These are phyloP conservation scores for Endocalyx cinctus DNA, from an alignment of 2,329 filamentous ascomycete species.

Conservation along the genomic window DNA sequence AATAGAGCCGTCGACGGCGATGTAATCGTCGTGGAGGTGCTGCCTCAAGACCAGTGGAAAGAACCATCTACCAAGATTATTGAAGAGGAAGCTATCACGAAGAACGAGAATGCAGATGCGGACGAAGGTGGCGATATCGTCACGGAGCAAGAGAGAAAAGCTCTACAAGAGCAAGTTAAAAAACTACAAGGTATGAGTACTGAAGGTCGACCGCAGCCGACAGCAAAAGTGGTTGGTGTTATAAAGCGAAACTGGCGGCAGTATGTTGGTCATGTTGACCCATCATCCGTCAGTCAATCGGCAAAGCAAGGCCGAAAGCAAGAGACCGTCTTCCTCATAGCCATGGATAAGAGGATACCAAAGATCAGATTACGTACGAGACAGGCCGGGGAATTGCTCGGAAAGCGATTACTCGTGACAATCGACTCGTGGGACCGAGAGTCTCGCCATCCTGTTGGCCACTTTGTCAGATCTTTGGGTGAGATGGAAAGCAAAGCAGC, in stretches of 20 bases:
- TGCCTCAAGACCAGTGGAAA: conserved; percentile 96
- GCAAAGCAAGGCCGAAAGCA: conserved; percentile 75
- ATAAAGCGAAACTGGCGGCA: conserved; percentile 97
- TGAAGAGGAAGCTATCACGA: conserved; percentile 86
- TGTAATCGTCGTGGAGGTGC: conserved; percentile 84
- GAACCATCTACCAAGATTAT: conserved; percentile 91
- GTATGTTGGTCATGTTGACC: conserved; percentile 93
- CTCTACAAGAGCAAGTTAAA: conserved; percentile 87
- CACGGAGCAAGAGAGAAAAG: conserved; percentile 81
- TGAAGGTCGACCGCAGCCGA: conserved; percentile 80
- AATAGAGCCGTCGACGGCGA: conserved; percentile 92
- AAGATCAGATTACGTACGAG: conserved; percentile 92
- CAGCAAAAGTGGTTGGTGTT: conserved; percentile 85
- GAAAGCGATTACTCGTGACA: conserved; percentile 86
- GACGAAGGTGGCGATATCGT: conserved; percentile 74
- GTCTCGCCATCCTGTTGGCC: conserved; percentile 85
- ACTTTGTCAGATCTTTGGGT: conserved; percentile 88
- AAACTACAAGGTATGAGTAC: conserved; percentile 71
- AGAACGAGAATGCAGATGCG: conserved; percentile 87
- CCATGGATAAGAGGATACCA: conserved; percentile 97
- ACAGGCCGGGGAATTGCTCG: conserved; percentile 82
- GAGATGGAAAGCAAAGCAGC: conserved; percentile 96
- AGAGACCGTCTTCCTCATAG: conserved; percentile 89
- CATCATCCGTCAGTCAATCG: conserved; percentile 71
- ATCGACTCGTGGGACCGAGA: conserved; percentile 96